Base-by-base conservation (phyloP, 176 grass and related monocot species). In the Oropetium thomaeum region DNA sequence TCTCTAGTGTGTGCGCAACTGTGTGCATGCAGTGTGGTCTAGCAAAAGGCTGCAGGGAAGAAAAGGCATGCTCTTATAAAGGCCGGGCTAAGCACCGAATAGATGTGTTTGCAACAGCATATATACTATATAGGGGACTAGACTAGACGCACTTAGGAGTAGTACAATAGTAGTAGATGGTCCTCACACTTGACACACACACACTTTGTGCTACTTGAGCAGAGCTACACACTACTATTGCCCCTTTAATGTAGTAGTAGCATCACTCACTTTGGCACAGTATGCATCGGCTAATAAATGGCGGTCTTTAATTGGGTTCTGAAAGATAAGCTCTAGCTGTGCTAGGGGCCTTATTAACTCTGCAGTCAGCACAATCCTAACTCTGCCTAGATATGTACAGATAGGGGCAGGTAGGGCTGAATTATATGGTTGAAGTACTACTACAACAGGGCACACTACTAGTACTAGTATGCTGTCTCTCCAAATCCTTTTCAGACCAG, bases 41-140 rank as follows among this genome's bases (percentile, higher is more conserved):
- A 65, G 63, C 71, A 81, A 86, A 81, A 86, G 84, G 78, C 78
- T 81, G 58, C 78, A 81, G 79, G 48, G 83, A 74, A 37, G 29
- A 64, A 81, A 71, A 86, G 84, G 78, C 48, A 76, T 51, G 84
- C 65, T 76, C 78, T 86, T 81, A 76, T 76, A 81, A 76, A 86
- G 78, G 75, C 8, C 8, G n/a, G 45, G 65, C 55, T 37, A 75
- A 49, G 32, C 60, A 61, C 67, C 19, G 9, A 42, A 44, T 72
- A 11, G 12, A 42, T 49, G 25, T 59, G 26, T 31, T 35, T 41
- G 65, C 44, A 35, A 35, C 17, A 13, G 73, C 58, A 62, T 61
- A 64, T 72, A 82, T 58, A 13, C 58, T 41, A 62, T 61, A 64
- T 72, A 82, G 39, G 16, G 1, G 26, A 5, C n/a, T 14, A 1